These are phyloP conservation scores for Trametes gibbosa DNA, from an alignment of 768 basidiomycete species.

Conservation along the genomic window DNA sequence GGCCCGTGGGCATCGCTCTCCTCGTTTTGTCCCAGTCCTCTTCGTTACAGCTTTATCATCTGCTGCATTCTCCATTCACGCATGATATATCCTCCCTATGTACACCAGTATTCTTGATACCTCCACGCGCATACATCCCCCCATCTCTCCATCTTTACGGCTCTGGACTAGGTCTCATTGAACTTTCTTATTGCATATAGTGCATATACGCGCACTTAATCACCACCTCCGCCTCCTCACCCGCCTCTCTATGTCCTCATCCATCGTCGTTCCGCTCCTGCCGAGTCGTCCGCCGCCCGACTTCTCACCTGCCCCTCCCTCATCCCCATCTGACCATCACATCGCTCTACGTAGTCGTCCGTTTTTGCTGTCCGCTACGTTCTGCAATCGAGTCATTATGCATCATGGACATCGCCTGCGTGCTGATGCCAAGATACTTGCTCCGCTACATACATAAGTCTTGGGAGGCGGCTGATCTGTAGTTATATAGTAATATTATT, in stretches of 20 bases:
- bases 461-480: too few species aligned
- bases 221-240: background rate
- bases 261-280: background rate
- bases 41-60: background rate
- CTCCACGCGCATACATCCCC: constrained; percentile 9
- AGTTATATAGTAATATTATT: too few species aligned
- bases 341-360: constrained; percentile 13
- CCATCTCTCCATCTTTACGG: constrained; percentile 10
- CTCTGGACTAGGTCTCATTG: constrained; percentile 14
- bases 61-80: constrained; percentile 11
- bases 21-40: background rate
- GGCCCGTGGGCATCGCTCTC: background rate
- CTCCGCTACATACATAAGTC: too few species aligned
- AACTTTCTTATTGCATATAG: constrained; percentile 21
- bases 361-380: constrained; percentile 10
- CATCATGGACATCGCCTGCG: background rate
- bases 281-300: background rate
- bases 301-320: background rate
- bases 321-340: constrained; percentile 8
- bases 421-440: background rate
- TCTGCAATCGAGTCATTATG: constrained; percentile 16
- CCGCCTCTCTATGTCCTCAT: constrained; percentile 2
- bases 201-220: constrained; percentile 17
- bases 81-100: constrained; percentile 19
- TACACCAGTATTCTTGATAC: constrained; percentile 19